Conservation (phyloP, 306 rosid genomes). For the Gastrolobium bilobum region DNA sequence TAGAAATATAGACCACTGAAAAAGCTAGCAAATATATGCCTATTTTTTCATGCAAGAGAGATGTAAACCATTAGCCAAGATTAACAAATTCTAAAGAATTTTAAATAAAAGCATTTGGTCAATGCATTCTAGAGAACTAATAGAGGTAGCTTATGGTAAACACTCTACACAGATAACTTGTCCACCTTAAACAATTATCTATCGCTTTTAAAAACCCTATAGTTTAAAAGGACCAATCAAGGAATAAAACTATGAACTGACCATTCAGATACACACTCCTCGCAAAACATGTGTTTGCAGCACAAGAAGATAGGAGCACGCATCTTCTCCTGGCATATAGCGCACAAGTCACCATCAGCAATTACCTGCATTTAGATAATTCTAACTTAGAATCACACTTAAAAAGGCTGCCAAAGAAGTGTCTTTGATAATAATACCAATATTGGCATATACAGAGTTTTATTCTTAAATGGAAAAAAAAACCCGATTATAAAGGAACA, state of each 20-base stretch:
- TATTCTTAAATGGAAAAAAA: not conserved
- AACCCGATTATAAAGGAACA: not conserved
- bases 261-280: conserved; percentile 97
- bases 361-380: conserved; percentile 71
- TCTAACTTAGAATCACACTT: conserved; percentile 25
- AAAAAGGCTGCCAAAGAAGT: not conserved
- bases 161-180: conserved; percentile 13
- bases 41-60: not conserved
- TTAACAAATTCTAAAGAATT: not conserved
- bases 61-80: conserved; percentile 19
- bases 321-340: conserved; percentile 98
- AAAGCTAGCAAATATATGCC: conserved; percentile 11
- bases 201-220: conserved; percentile 12
- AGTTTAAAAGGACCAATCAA: conserved; percentile 34
- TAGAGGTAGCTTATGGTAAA: not conserved
- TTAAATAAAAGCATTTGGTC: not conserved
- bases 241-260: conserved; percentile 56
- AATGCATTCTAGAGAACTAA: not conserved
- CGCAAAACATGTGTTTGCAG: conserved; percentile 95
- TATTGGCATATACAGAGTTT: not conserved
- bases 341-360: conserved; percentile 87
- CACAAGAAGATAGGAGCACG: conserved; percentile 79
- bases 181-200: not conserved
- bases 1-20: conserved; percentile 2
- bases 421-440: not conserved